Base-by-base conservation (phyloP, 257 asterid genomes). In the Primulina huaijiensis region DNA sequence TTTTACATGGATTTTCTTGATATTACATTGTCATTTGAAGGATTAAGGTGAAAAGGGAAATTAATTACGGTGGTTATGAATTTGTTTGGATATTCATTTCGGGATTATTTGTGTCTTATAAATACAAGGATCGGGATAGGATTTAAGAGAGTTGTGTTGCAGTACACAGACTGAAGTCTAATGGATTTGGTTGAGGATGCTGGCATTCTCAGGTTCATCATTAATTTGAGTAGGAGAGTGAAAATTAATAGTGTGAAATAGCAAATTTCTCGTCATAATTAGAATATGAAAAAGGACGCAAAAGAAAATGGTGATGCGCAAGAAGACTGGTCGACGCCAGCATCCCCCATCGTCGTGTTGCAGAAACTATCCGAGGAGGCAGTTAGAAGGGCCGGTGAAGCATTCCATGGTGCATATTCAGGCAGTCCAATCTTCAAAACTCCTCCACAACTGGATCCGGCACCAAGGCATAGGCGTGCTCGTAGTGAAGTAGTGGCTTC, bases 341-440 rank as follows among this genome's bases (percentile, higher is more conserved):
- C 87, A 38, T 84, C 97, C 1, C 88, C 92, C 7, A 76, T 78
- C 35, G 82, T 81, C 75, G 89, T 80, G 62, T 82, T 85, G 43
- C 88, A 83, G 60, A 85, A 81, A 33, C 66, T 79, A 34, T 80
- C 92, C 2, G 86, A 79, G 76, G 89, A 80, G 74, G 89, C 86
- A 35, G 90, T 85, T 62, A 81, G 86, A 78, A 78, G 75, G 69
- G 84, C 91, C 14, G 87, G 87, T 25, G 89, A 82, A 80, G 87
- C 86, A 56, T 68, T 84, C 64, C 80, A 72, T 23, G 74, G 40
- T 79, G 86, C 80, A 33, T 78, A 56, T 73, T 60, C 83, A 53
- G 72, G 73, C 59, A 71, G 74, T 34, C 20, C 72, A 7, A 77
- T 60, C 63, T n/a, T 55, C 52, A 66, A 8, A 16, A 64, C 67